Conservation (phyloP, 192 early-diverging fungal species). For the Bifiguratus adelaidae region DNA sequence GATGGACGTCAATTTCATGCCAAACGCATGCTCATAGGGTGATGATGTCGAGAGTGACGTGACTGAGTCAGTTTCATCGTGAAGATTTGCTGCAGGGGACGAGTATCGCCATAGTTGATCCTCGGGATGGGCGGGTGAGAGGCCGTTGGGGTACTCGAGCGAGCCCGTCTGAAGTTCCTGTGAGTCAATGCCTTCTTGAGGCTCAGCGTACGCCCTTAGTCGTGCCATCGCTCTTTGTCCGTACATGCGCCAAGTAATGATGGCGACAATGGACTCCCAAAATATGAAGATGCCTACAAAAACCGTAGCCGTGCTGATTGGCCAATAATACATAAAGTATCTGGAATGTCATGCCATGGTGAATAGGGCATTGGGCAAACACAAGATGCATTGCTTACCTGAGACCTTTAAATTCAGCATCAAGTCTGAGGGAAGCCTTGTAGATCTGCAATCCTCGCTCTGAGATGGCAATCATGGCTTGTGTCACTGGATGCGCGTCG, state of each 20-base stretch:
- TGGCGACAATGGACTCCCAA: conserved; percentile 29
- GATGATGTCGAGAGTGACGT: no score
- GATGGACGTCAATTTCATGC: no score
- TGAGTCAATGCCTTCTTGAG: no score
- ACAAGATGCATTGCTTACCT: conserved; percentile 17
- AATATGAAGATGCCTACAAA: conserved; percentile 28
- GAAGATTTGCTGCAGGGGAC: no score
- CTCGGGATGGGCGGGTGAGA: no score
- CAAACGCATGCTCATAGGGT: no score
- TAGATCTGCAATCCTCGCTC: conserved; percentile 34
- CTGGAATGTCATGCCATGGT: conserved; percentile 1
- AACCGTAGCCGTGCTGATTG: conserved; percentile 16
- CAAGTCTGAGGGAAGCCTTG: conserved; percentile 30
- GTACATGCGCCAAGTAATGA: conserved; percentile 25
- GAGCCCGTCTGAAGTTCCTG: no score
- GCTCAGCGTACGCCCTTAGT: no score
- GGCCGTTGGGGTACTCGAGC: no score
- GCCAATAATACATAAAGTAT: conserved; percentile 37
- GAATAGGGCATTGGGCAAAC: background rate
- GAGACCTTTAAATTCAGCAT: conserved; percentile 44
- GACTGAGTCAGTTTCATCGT: no score
- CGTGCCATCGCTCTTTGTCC: no score
- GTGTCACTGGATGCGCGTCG: conserved; percentile 21
- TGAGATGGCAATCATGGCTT: conserved; percentile 29
- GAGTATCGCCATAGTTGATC: no score